These are phyloP conservation scores for Phytophthora niederhauseri DNA, from an alignment of 352 stramenopile species.

Conservation along the genomic window DNA sequence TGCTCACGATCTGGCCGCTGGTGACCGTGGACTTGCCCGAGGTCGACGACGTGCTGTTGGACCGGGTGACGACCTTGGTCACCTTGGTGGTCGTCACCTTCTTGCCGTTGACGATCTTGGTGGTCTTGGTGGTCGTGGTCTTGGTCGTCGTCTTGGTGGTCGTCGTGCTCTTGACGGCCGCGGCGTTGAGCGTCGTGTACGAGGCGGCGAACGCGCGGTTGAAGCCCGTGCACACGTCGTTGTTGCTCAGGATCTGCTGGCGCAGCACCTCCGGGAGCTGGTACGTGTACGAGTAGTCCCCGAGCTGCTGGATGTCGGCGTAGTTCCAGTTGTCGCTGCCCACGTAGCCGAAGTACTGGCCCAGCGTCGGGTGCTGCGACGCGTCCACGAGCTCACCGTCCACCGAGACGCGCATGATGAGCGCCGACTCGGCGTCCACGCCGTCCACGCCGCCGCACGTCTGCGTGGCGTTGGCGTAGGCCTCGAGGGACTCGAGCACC, in stretches of 20 bases:
- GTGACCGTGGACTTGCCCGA: constrained; percentile 39
- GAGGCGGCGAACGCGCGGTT: constrained; percentile 49
- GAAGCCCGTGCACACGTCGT: constrained; percentile 64
- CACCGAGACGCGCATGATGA: constrained; percentile 51
- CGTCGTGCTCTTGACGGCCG: constrained; percentile 45
- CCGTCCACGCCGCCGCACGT: constrained; percentile 53
- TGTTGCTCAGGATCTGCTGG: constrained; percentile 71
- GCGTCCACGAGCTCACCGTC: constrained; percentile 56
- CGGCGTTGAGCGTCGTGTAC: constrained; percentile 45
- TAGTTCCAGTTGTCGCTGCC: constrained; percentile 68
- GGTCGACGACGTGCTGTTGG: constrained; percentile 43
- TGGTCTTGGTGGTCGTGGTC: constrained; percentile 51
- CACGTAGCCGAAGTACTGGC: constrained; percentile 64
- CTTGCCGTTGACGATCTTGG: constrained; percentile 54
- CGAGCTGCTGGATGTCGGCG: constrained; percentile 63
- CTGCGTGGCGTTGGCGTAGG: constrained; percentile 49
- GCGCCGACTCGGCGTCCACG: constrained; percentile 35
- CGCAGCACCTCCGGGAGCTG: constrained; percentile 60
- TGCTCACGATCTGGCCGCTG: constrained; percentile 37
- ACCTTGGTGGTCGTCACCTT: constrained; percentile 61
- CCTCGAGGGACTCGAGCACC: constrained; percentile 49
- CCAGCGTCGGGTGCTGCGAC: constrained; percentile 63
- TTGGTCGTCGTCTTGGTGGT: constrained; percentile 52
- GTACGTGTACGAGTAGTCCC: constrained; percentile 79
- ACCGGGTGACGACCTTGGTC: constrained; percentile 41